A percentile compares a stretch with the other conserved stretches of the same genome.
Evolutionary conservation across 768 basidiomycete species (phyloP).

Genomic region (Boletus edulis): DNA sequence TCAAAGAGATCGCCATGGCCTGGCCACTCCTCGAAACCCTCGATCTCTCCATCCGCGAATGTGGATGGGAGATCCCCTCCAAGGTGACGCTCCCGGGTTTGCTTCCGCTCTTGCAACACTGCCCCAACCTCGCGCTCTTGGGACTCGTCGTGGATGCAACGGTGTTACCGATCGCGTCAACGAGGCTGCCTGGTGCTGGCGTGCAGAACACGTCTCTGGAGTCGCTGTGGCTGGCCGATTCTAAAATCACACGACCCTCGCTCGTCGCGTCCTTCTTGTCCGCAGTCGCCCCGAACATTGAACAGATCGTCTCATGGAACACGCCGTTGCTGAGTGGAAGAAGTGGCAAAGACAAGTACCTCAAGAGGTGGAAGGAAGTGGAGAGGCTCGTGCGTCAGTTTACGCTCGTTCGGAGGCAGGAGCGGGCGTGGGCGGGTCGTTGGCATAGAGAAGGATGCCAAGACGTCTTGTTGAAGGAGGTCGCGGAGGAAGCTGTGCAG

Average conservation of each 20-base stretch:
- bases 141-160: slow-evolving; percentile 31
- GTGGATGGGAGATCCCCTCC: slow-evolving; percentile 30
- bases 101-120: slow-evolving; percentile 19
- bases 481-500: slow-evolving; percentile 8
- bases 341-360: slow-evolving; percentile 24
- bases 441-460: neutral
- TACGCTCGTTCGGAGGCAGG: slow-evolving; percentile 18
- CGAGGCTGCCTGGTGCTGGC: slow-evolving; percentile 15
- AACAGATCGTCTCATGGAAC: slow-evolving; percentile 30
- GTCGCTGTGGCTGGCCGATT: slow-evolving; percentile 28
- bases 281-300: slow-evolving; percentile 29
- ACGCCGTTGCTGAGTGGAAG: slow-evolving; percentile 27
- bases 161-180: slow-evolving; percentile 4
- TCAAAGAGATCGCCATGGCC: slow-evolving; percentile 25
- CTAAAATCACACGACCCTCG: slow-evolving; percentile 23
- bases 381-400: slow-evolving; percentile 22
- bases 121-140: slow-evolving; percentile 24
- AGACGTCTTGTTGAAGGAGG: neutral
- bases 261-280: slow-evolving; percentile 30
- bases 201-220: slow-evolving; percentile 26
- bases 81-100: slow-evolving; percentile 26
- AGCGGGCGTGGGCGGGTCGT: slow-evolving; percentile 16
- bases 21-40: slow-evolving; percentile 29
- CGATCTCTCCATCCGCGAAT: slow-evolving; percentile 29
- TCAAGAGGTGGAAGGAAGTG: slow-evolving; percentile 24